Evolutionary conservation across 768 basidiomycete genomes (phyloP).

Genomic region (Fistulinella prunicolor): DNA sequence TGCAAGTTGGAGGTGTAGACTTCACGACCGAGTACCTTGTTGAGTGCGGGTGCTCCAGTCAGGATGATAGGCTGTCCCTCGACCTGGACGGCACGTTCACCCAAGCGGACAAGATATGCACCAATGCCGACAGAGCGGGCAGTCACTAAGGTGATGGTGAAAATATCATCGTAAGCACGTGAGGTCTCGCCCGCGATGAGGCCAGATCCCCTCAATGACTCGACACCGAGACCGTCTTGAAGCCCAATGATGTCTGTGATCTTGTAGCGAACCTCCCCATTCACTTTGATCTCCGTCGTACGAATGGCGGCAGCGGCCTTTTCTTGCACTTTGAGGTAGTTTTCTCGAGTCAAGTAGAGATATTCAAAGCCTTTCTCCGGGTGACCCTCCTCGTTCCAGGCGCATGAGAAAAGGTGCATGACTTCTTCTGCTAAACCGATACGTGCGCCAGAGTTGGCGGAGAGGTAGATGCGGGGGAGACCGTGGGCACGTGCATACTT

Average conservation of each 20-base stretch:
- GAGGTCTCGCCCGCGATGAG: constrained; percentile 98
- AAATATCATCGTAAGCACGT: constrained; percentile 98
- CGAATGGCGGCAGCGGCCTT: constrained; percentile 76
- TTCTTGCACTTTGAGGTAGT: constrained; percentile 84
- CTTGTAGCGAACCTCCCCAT: constrained; percentile 87
- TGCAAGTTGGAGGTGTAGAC: constrained; percentile 99
- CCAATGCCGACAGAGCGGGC: constrained; percentile 99
- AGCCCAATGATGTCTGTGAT: constrained; percentile 95
- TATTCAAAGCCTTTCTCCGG: constrained; percentile 97
- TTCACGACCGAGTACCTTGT: constrained; percentile 98
- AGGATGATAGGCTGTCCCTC: constrained; percentile 99
- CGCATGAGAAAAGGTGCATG: constrained; percentile 81
- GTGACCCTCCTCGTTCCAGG: constrained; percentile 77
- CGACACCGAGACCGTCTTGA: constrained; percentile 97
- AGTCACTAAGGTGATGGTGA: constrained; percentile 98
- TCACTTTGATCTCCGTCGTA: constrained; percentile 79
- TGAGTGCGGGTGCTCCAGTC: constrained; percentile 93
- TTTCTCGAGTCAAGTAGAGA: constrained; percentile 92
- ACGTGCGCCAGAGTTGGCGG: constrained; percentile 98
- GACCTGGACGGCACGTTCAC: constrained; percentile 96
- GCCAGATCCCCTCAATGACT: constrained; percentile 93
- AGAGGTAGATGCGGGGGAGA: constrained; percentile 93
- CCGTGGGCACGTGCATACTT: constrained; percentile 88
- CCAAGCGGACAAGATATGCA: constrained; percentile 96
- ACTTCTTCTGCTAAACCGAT: constrained; percentile 95